Conservation (phyloP, 2,329 filamentous ascomycete genomes). For the Furcasterigmium furcatum region DNA sequence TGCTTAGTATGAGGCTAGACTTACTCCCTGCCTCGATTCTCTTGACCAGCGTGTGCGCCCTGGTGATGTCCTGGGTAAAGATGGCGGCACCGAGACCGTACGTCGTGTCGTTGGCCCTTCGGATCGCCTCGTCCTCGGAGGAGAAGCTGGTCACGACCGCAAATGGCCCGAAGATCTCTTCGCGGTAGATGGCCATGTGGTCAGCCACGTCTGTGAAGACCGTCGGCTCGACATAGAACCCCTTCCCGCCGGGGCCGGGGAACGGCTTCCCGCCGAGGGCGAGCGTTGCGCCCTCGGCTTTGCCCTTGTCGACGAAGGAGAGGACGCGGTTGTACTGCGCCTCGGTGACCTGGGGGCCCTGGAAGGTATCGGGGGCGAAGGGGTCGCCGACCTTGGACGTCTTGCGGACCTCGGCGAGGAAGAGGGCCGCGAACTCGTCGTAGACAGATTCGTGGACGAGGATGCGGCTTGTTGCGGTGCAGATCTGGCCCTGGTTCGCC, state of each 20-base stretch:
- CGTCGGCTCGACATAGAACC: constrained; percentile 23
- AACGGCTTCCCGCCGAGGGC: constrained; percentile 30
- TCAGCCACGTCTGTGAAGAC: constrained; percentile 22
- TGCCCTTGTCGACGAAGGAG: constrained; percentile 62
- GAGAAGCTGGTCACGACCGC: constrained; percentile 21
- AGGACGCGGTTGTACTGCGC: constrained; percentile 63
- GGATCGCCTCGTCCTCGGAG: constrained; percentile 26
- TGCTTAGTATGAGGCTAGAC: constrained; percentile 28
- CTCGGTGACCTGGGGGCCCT: constrained; percentile 66
- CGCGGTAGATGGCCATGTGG: constrained; percentile 19
- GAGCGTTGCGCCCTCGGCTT: constrained; percentile 57
- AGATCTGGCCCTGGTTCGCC: constrained; percentile 58
- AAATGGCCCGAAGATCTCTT: constrained; percentile 28
- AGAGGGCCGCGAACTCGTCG: constrained; percentile 59
- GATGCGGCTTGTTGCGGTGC: constrained; percentile 56
- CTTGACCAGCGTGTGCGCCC: constrained; percentile 34
- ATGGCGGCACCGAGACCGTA: constrained; percentile 55
- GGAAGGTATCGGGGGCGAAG: constrained; percentile 60
- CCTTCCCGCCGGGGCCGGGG: constrained; percentile 28
- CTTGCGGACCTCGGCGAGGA: constrained; percentile 49
- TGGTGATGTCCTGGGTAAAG: constrained; percentile 50
- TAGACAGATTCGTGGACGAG: constrained; percentile 55
- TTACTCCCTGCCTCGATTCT: constrained; percentile 49
- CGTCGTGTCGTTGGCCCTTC: constrained; percentile 37
- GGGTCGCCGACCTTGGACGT: constrained; percentile 61